phyloP scores from a whole-genome alignment of 2,329 filamentous ascomycete species.

The Botrytis deweyae region DNA sequence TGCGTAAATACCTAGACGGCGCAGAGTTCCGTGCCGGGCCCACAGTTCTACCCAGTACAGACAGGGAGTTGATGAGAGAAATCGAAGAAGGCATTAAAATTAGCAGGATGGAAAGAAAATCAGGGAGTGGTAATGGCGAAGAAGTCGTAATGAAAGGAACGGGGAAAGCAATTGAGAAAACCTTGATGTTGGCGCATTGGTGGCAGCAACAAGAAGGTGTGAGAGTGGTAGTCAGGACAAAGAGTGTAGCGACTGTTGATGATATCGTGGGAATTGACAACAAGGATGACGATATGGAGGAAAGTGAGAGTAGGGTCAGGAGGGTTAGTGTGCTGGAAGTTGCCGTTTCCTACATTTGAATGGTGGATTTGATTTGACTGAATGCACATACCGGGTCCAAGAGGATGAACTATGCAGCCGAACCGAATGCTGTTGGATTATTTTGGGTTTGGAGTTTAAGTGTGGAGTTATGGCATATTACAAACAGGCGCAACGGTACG shows the following conservation, averaged over 20 bases:
- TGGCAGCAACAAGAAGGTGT: constrained; percentile 35
- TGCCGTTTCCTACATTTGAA: constrained; percentile 26
- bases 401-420: background rate
- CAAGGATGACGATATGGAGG: constrained; percentile 26
- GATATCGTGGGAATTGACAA: constrained; percentile 34
- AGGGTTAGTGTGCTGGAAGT: constrained; percentile 38
- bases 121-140: constrained; percentile 25
- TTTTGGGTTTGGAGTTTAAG: background rate
- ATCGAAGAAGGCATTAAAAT: constrained; percentile 28
- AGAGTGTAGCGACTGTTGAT: constrained; percentile 39
- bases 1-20: constrained; percentile 32
- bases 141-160: constrained; percentile 38
- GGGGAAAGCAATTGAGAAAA: constrained; percentile 39
- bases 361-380: background rate
- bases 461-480: background rate
- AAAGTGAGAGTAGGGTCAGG: constrained; percentile 33
- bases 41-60: constrained; percentile 21
- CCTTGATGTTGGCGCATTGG: constrained; percentile 34
- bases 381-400: background rate
- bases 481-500: background rate
- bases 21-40: constrained; percentile 34
- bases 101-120: constrained; percentile 23
- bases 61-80: constrained; percentile 23
- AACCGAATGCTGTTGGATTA: background rate
- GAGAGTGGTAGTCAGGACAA: constrained; percentile 36